A percentile compares a stretch with the other conserved stretches of the same genome.
Evolutionary conservation across 2,329 filamentous ascomycete species (phyloP).

Genomic region (Pestalotiopsis sp.): DNA sequence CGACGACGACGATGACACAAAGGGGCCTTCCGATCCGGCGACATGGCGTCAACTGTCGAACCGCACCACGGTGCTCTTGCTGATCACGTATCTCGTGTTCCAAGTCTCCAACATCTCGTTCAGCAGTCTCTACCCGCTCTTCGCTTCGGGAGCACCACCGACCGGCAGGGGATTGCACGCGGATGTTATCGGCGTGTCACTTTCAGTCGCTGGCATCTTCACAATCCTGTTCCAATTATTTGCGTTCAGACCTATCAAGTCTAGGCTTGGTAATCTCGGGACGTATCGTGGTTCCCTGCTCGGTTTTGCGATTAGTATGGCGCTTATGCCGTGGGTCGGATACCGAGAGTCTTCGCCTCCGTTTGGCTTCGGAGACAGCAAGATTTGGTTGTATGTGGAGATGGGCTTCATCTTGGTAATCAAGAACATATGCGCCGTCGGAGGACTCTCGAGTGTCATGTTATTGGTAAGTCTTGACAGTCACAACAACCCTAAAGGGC

Average conservation of each 20-base stretch:
- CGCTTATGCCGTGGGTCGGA: conserved; percentile 87
- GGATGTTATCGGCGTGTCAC: conserved; percentile 79
- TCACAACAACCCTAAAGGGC: not conserved
- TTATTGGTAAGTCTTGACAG: conserved; percentile 66
- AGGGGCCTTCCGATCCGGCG: conserved; percentile 47
- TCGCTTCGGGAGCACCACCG: conserved; percentile 74
- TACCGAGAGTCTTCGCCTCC: conserved; percentile 65
- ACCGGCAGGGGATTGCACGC: conserved; percentile 77
- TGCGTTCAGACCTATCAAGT: conserved; percentile 77
- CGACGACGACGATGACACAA: conserved; percentile 49
- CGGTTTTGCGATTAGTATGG: conserved; percentile 80
- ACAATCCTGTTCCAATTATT: conserved; percentile 91
- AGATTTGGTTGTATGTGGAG: conserved; percentile 76
- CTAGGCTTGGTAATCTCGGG: conserved; percentile 80
- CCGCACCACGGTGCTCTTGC: conserved; percentile 77
- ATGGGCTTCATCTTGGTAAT: conserved; percentile 79
- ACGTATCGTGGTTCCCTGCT: conserved; percentile 80
- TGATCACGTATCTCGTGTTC: conserved; percentile 88
- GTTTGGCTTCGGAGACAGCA: conserved; percentile 63
- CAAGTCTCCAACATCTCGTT: conserved; percentile 93
- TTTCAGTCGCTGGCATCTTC: conserved; percentile 81
- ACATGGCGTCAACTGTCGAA: conserved; percentile 67
- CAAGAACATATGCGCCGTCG: conserved; percentile 89
- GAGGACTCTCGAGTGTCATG: conserved; percentile 86
- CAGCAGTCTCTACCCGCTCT: conserved; percentile 94